These are phyloP conservation scores for Metarhizium rileyi DNA, from an alignment of 2,329 filamentous ascomycete genomes.

Conservation along the genomic window DNA sequence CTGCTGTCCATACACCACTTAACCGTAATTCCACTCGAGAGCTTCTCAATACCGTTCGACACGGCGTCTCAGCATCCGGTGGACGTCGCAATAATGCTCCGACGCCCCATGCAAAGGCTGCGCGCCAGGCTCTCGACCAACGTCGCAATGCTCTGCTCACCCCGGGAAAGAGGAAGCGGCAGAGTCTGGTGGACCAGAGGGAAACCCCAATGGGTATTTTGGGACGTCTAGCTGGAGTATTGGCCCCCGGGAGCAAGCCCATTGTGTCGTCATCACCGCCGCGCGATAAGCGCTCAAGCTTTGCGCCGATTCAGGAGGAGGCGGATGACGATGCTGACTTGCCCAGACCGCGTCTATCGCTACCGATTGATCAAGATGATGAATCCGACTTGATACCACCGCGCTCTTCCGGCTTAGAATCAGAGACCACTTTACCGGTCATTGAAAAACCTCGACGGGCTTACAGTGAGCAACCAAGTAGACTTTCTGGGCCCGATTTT, in stretches of 20 bases:
- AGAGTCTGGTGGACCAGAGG: constrained; percentile 44
- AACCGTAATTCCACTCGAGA: constrained; percentile 25
- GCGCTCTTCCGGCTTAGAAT: constrained; percentile 43
- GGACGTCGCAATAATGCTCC: constrained; percentile 32
- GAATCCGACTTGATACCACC: constrained; percentile 44
- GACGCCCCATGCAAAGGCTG: constrained; percentile 53
- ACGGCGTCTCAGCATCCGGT: constrained; percentile 36
- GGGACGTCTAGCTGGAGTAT: constrained; percentile 41
- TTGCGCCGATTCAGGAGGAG: constrained; percentile 20
- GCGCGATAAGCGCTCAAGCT: constrained; percentile 17
- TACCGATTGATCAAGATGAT: constrained; percentile 42
- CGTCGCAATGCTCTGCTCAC: constrained; percentile 51
- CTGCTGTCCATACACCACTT: constrained; percentile 32
- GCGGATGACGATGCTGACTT: constrained; percentile 37
- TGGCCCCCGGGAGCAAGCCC: constrained; percentile 39
- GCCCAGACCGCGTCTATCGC: constrained; percentile 42
- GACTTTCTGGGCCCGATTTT: constrained; percentile 43
- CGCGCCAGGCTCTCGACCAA: constrained; percentile 46
- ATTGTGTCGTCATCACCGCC: constrained; percentile 35
- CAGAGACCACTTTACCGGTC: constrained; percentile 48
- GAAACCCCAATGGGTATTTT: constrained; percentile 46
- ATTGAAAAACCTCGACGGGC: constrained; percentile 50
- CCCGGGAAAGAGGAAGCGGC: constrained; percentile 47
- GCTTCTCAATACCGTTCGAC: constrained; percentile 27
- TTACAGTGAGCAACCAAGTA: constrained; percentile 32